Base-by-base conservation (phyloP, 164 flowering plant species). In the Vitis vinifera region DNA sequence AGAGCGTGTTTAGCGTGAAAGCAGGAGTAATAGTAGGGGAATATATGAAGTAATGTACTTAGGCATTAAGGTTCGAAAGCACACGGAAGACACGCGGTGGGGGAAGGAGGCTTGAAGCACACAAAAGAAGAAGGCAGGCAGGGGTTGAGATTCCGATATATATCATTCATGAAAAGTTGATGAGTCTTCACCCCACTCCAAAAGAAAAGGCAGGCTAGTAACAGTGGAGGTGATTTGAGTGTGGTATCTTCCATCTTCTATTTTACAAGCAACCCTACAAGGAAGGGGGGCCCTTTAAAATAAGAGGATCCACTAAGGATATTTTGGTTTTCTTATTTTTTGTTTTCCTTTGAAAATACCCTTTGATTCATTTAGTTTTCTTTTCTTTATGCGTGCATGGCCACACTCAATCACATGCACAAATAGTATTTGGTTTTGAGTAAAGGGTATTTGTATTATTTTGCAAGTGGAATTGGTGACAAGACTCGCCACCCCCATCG, bases 141-240 rank as follows among this genome's bases (percentile, higher is more conserved):
- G 16, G 69, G 57, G 59, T 70, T 74, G 82, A 82, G 85, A 82
- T 82, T 82, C 82, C 66, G 53, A 67, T 63, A 60, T 59, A 44
- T 48, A 69, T 69, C 68, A 73, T 53, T 67, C 77, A 76, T 37
- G 60, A 50, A 71, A 71, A 71, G 70, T 14, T 60, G 55, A 62
- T 70, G 9, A 50, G 16, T 31, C 62, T 9, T 30, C 37, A 23
- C 63, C 11, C 23, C 37, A n/a, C 15, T 14, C 51, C n/a, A 51
- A 69, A 62, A 65, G 57, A 64, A 60, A 75, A 50, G 14, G 48
- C 9, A 23, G n/a, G 27, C 0, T 13, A 48, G 10, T 2, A 19
- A 30, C 6, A 23, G 67, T 59, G 70, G 76, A 60, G 56, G 52
- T 72, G 76, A 63, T 51, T 67, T 60, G 59, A 64, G 63, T 67